A percentile compares a stretch with the other conserved stretches of the same genome.
Conservation (phyloP, 2,329 filamentous ascomycete genomes). For the Exophiala alcalophila region DNA sequence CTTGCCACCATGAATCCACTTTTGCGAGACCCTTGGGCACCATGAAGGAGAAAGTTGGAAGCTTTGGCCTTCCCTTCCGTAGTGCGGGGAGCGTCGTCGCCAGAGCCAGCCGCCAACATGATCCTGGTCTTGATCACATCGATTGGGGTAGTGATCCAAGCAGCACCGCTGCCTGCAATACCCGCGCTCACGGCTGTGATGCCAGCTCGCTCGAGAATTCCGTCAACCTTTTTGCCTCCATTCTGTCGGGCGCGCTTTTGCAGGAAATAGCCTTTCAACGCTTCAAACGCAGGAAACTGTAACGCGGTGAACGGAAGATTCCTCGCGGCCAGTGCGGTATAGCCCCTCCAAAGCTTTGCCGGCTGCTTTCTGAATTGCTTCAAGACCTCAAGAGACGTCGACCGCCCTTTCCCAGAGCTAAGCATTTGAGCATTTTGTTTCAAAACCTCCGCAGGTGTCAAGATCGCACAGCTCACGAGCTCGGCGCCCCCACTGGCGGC, state of each 20-base stretch:
- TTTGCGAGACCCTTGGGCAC: slow-evolving; percentile 34
- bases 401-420: slow-evolving; percentile 24
- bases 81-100: slow-evolving; percentile 33
- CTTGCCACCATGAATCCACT: slow-evolving; percentile 59
- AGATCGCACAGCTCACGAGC: slow-evolving; percentile 77
- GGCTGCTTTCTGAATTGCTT: slow-evolving; percentile 55
- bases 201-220: slow-evolving; percentile 62
- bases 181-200: slow-evolving; percentile 74
- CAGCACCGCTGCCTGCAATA: slow-evolving; percentile 68
- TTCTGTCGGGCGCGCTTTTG: slow-evolving; percentile 40
- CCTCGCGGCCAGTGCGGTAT: slow-evolving; percentile 74
- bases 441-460: slow-evolving; percentile 84
- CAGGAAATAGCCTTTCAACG: slow-evolving; percentile 57
- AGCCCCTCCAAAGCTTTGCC: slow-evolving; percentile 64
- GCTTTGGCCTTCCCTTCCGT: slow-evolving; percentile 18
- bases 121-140: slow-evolving; percentile 88
- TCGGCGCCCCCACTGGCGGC: slow-evolving; percentile 73
- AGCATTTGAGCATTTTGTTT: slow-evolving; percentile 95
- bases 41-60: slow-evolving; percentile 22
- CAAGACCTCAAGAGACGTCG: slow-evolving; percentile 57
- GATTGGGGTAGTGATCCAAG: slow-evolving; percentile 79
- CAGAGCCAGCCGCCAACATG: slow-evolving; percentile 64
- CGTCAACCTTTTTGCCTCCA: slow-evolving; percentile 35
- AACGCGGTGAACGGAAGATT: slow-evolving; percentile 86
- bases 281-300: slow-evolving; percentile 85